Evolutionary conservation across 352 stramenopile species (phyloP), one percentile per base, ranked within the genome.

Genomic region (Elongisporangium anandrum): DNA sequence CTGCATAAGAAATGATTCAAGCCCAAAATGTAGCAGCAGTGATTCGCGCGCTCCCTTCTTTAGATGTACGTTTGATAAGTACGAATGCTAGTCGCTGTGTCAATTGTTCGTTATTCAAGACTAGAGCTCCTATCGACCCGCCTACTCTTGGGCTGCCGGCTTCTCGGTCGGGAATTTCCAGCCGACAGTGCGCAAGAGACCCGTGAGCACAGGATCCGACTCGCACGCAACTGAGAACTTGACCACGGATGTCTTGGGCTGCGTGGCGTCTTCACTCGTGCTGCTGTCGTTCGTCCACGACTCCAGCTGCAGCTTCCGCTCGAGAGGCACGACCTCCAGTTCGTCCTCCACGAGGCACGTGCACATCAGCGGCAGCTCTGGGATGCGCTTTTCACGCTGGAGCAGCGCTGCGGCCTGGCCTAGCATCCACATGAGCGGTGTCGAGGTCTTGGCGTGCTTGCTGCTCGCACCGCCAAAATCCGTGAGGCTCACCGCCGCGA

Each of bases 341-440:
- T 85, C 73, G 29, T 85, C 69, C n/a, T 61, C 56, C 49, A 86
- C 70, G 29, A 77, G 61, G 47, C 74, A 71, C 57, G 70, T 83
- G 58, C 73, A 81, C 72, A 88, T 75, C 17, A 88, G 61, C 34
- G 81, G 78, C 50, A 91, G 58, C 61, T 56, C 24, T 3, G 81
- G 77, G 23, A 87, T 65, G 16, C 81, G 70, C 22, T 66, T 67
- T 39, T 87, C 68, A 38, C 77, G 68, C 49, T 90, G 68, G 19
- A 90, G 57, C 23, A 70, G 64, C 15, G 66, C 63, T 9, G 63
- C 60, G 12, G 69, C 70, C 22, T 77, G 77, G 3, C 74, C 81
- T 12, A 88, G 59, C 55, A 85, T 72, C 81, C 81, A 90, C 63
- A 88, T 72, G 20, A 86, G 51, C 4, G 81, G 81, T 9, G 73